Conservation (phyloP, 1,284 basidiomycete species). For the Apiotrichum sp. region DNA sequence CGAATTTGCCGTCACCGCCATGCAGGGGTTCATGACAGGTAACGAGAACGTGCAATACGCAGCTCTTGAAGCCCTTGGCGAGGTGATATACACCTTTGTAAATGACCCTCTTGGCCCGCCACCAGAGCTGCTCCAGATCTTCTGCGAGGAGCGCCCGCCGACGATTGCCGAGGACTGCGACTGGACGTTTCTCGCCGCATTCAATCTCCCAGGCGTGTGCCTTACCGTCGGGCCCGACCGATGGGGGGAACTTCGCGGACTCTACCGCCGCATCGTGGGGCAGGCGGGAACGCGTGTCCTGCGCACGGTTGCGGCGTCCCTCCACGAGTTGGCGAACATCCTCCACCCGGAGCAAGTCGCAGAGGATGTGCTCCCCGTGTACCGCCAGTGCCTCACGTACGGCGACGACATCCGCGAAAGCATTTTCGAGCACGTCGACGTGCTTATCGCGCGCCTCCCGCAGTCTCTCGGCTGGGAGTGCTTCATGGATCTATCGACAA, state of each 20-base stretch:
- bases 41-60: conserved; percentile 68
- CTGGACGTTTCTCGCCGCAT: conserved; percentile 79
- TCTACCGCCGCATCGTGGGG: conserved; percentile 58
- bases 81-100: conserved; percentile 81
- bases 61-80: conserved; percentile 82
- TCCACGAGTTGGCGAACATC: conserved; percentile 85
- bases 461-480: conserved; percentile 53
- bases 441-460: conserved; percentile 57
- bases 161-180: conserved; percentile 52
- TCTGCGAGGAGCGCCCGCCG: conserved; percentile 49
- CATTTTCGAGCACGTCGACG: conserved; percentile 56
- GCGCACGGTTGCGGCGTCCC: conserved; percentile 59
- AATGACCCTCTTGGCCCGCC: conserved; percentile 63
- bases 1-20: conserved; percentile 58
- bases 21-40: conserved; percentile 56
- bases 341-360: conserved; percentile 65
- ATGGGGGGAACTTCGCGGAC: conserved; percentile 69
- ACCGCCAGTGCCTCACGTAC: conserved; percentile 58
- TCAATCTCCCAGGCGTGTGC: conserved; percentile 89
- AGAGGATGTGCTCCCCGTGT: conserved; percentile 67
- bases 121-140: conserved; percentile 69
- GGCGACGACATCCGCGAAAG: conserved; percentile 63
- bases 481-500: conserved; percentile 54
- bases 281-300: conserved; percentile 53
- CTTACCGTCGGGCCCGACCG: conserved; percentile 72